Conservation (phyloP, 2,329 filamentous ascomycete genomes). For the Cladosporium cucumerinum region DNA sequence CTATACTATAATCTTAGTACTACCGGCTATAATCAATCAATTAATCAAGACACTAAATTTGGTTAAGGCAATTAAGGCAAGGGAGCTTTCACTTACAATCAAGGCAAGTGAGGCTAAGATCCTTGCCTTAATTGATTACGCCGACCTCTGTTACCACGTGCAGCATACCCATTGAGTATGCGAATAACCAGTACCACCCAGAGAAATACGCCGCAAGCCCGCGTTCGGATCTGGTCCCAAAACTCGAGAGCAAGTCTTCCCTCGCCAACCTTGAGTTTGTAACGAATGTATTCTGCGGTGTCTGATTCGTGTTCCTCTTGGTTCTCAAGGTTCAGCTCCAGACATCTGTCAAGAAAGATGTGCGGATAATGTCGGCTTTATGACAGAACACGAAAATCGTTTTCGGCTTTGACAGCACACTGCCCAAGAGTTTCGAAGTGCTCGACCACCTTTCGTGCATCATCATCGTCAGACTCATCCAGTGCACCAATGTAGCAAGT, state of each 20-base stretch:
- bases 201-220: slow-evolving; percentile 45
- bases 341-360: slow-evolving; percentile 34
- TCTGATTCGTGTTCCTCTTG: slow-evolving; percentile 35
- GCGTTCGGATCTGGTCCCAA: slow-evolving; percentile 32
- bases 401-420: slow-evolving; percentile 40
- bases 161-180: slow-evolving; percentile 45
- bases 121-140: no score
- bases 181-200: slow-evolving; percentile 47
- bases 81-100: no score
- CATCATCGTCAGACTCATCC: slow-evolving; percentile 43
- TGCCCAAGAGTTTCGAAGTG: slow-evolving; percentile 36
- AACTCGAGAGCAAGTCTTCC: slow-evolving; percentile 37
- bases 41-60: no score
- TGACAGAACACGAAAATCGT: slow-evolving; percentile 35
- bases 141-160: no score
- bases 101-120: no score
- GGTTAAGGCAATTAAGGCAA: no score
- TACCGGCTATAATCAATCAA: no score
- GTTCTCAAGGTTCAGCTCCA: slow-evolving; percentile 36
- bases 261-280: slow-evolving; percentile 35
- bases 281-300: slow-evolving; percentile 39
- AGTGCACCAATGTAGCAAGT: slow-evolving; percentile 45
- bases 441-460: slow-evolving; percentile 38
- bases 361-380: slow-evolving; percentile 46
- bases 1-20: no score